Evolutionary conservation across 2,329 filamentous ascomycete species (phyloP), one percentile per base, ranked within the genome.

Genomic region (Alternaria atra): DNA sequence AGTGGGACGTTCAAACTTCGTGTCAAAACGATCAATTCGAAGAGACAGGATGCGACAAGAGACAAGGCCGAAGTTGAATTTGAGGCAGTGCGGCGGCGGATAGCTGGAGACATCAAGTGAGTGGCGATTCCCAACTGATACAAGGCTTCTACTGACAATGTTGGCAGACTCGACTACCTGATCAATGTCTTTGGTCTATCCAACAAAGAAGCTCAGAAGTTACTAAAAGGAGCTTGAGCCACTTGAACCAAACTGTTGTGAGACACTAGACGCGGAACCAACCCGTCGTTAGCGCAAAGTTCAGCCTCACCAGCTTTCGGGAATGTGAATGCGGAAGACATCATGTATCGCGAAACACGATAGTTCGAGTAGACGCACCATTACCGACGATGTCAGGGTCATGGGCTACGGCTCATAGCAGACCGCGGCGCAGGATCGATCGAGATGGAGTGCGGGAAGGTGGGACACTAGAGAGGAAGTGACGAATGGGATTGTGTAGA

Each of bases 1-100:
- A 97, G 91, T 63, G 95, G 91, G 1, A 84, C 84, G 35, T 97
- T 99, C 80, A 89, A 87, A 73, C 86, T 97, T 55, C 88, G 91
- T 53, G 86, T 97, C 61, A 99, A 98, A 83, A 91, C 87, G 17
- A 89, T 98, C 34, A 86, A 90, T 62, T 84, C 87, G 6, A 86
- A 87, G 70, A 85, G 87, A 73, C 86, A 92, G 64, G 87, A 86
- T 1, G 78, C 82, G 29, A 86, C 87, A 15, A 92, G 90, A 89
- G 90, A 91, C 72, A 85, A 88, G 70, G 92, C 91, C 74, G 89
- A 92, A 77, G 84, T 90, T 67, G 86, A 88, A 64, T 94, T 96
- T 78, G 88, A 91, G 71, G 86, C 87, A 62, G 85, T 93, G 74
- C 90, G 89, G 80, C 84, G 86, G 73, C 84, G 86, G 74, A 86